Percentiles rank a stretch among this genome's conserved stretches.
Conservation (phyloP, 192 early-diverging fungal genomes). For the Backusella tuberculispora region DNA sequence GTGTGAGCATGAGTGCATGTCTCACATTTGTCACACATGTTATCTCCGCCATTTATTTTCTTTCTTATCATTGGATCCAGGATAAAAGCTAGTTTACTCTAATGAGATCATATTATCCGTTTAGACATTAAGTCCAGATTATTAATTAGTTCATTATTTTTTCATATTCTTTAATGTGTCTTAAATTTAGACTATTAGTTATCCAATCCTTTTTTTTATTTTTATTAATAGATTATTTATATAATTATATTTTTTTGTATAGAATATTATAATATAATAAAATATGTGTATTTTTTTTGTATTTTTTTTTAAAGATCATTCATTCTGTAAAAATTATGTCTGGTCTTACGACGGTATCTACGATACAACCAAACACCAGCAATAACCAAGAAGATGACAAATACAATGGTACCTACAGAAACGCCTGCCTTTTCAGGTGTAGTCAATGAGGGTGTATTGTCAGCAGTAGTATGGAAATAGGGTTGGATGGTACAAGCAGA, state of each 20-base stretch:
- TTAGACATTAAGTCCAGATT: no score
- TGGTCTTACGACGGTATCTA: conserved; percentile 14
- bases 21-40: no score
- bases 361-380: conserved; percentile 21
- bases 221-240: neutral
- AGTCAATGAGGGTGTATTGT: neutral
- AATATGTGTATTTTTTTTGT: neutral
- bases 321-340: conserved; percentile 25
- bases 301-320: conserved; percentile 6
- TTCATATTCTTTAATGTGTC: no score
- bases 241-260: neutral
- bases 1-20: no score
- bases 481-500: neutral
- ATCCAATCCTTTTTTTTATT: no score
- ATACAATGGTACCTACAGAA: conserved; percentile 1
- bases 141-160: no score
- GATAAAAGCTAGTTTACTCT: no score
- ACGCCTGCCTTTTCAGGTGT: conserved; percentile 7
- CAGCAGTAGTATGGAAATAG: neutral
- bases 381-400: neutral
- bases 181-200: no score
- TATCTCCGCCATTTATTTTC: no score
- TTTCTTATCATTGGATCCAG: no score
- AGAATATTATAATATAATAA: neutral
- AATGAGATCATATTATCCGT: no score